These are phyloP conservation scores for Mycena galopus DNA, from an alignment of 768 basidiomycete genomes.

Conservation along the genomic window DNA sequence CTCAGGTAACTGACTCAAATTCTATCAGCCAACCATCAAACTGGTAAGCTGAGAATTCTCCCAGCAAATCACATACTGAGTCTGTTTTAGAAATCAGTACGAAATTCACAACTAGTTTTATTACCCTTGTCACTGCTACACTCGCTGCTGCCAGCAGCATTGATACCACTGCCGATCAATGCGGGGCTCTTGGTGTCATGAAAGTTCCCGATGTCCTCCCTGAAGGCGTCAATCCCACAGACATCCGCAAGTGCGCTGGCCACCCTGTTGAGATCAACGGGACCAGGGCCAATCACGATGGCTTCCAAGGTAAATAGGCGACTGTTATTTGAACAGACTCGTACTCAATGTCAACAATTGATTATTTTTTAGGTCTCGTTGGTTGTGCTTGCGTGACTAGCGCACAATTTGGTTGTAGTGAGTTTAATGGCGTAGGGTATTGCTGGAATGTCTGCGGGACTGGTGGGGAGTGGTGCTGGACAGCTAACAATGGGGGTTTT, in stretches of 20 bases:
- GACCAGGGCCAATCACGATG: too few relatives aligned
- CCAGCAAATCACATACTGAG: background rate
- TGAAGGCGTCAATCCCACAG: constrained; percentile 1
- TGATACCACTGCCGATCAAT: constrained; percentile 1
- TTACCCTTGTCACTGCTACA: background rate
- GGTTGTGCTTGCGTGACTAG: too few relatives aligned
- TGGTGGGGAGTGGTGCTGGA: constrained; percentile 8
- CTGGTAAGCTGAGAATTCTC: background rate
- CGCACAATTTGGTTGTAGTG: background rate
- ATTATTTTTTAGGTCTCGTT: background rate
- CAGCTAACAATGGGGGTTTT: background rate
- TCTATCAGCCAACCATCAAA: background rate
- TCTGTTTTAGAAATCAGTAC: constrained; percentile 1
- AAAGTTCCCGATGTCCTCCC: background rate
- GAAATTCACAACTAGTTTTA: background rate
- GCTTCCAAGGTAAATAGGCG: background rate
- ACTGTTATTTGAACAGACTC: background rate
- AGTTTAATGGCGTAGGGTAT: background rate
- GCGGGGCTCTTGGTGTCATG: constrained; percentile 6
- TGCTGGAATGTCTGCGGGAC: constrained; percentile 5
- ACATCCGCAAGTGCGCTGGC: too few relatives aligned
- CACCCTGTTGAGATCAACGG: too few relatives aligned
- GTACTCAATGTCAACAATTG: background rate
- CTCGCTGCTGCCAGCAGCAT: background rate
- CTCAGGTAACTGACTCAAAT: background rate